phyloP scores from a whole-genome alignment of 2,329 filamentous ascomycete species.

The Venturiaceae sp. region DNA sequence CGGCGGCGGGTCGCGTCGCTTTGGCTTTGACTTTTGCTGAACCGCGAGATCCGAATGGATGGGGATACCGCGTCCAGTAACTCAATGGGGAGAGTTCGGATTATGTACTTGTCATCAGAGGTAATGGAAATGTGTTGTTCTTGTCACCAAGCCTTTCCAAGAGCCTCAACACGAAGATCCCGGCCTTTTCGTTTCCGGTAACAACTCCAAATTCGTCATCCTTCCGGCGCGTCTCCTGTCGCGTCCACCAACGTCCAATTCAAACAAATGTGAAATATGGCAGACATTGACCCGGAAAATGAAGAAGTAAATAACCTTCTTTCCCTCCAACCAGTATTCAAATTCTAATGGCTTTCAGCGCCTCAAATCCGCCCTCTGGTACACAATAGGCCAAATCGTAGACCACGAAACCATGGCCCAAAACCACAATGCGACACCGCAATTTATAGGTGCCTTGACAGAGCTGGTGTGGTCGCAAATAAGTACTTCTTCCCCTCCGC shows the following conservation, averaged over 20 bases:
- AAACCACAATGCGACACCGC: constrained; percentile 21
- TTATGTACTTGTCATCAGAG: not conserved
- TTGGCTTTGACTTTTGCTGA: not conserved
- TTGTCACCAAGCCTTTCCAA: not conserved
- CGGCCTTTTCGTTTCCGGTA: not conserved
- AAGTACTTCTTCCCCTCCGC: constrained; percentile 40
- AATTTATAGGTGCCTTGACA: constrained; percentile 50
- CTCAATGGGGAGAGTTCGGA: not conserved
- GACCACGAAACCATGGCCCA: constrained; percentile 52
- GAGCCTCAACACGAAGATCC: not conserved
- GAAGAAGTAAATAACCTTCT: constrained; percentile 1
- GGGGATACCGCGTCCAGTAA: not conserved
- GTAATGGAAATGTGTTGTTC: constrained; percentile 1
- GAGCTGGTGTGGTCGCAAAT: constrained; percentile 85
- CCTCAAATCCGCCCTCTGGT: constrained; percentile 32
- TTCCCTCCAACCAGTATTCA: not conserved
- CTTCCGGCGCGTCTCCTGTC: not conserved
- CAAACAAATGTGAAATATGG: constrained; percentile 5
- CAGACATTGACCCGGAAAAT: not conserved
- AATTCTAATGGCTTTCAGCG: constrained; percentile 27
- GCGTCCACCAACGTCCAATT: not conserved
- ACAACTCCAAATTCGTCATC: not conserved
- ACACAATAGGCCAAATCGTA: constrained; percentile 50
- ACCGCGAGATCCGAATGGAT: not conserved
- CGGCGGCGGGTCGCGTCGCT: not conserved